Evolutionary conservation across 495 filamentous ascomycete species (phyloP), one percentile per base, ranked within the genome.

Genomic region (Penicillium diatomitis): DNA sequence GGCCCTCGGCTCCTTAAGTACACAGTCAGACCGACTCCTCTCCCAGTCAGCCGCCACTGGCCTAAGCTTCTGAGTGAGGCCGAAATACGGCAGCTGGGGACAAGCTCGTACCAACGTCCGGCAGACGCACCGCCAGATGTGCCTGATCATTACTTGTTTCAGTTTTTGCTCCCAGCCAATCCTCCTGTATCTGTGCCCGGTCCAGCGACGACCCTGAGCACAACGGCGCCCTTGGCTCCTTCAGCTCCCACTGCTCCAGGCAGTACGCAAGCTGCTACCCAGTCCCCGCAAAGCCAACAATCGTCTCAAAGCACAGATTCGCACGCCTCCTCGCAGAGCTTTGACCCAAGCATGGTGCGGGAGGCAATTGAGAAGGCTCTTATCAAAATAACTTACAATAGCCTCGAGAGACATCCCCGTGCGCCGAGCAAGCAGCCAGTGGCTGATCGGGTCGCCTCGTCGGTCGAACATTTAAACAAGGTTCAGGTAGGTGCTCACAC

Each of bases 1-100:
- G 70, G 70, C 0, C 68, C 70, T 43, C 59, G 70, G 8, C 48
- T 70, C 6, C 44, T 73, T 37, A 52, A 53, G 46, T 61, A 48
- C 31, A 51, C 56, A 6, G 35, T 60, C 29, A 11, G 31, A 27
- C 47, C 41, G 3, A 33, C 49, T 5, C 41, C 54, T 8, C 20
- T 44, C n/a, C 67, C 65, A 20, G 46, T 68, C 35, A 68, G 65
- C 38, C 47, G 59, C 30, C 50, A 53, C 38, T 65, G 62, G 42
- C 53, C 56, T 10, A 8, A 1, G 1, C 35, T 6, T 28, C 37
- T 34, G 54, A 56, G 2, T 6, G 35, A 11, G n/a, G 11, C 6
- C 3, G 10, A 11, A 30, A 9, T 8, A 4, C 9, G 3, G 31
- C 8, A 31, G 7, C 32, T 33, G 5, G 46, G 32, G 0, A 10